phyloP scores from a whole-genome alignment of 352 stramenopile genomes.

The Sclerospora graminicola region DNA sequence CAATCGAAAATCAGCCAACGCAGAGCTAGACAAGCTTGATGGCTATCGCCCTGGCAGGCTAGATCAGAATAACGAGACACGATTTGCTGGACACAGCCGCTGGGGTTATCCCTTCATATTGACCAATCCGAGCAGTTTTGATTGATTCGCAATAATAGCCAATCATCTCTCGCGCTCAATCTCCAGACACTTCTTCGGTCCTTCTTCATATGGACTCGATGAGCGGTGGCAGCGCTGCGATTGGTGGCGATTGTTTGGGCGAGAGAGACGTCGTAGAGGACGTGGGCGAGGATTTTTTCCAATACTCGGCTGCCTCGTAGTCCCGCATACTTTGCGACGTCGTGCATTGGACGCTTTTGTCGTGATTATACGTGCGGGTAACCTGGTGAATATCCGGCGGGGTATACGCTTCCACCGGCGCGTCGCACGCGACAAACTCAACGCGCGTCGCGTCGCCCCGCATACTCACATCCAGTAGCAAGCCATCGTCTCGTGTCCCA shows the following conservation, averaged over 20 bases:
- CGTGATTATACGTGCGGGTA: conserved; percentile 65
- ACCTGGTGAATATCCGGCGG: conserved; percentile 67
- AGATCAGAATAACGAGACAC: too few species aligned
- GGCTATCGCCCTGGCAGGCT: too few species aligned
- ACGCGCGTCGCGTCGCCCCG: conserved; percentile 66
- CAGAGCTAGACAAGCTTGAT: too few species aligned
- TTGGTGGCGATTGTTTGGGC: conserved; percentile 13
- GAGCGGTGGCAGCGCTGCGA: conserved; percentile 11
- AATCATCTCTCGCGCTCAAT: neutral
- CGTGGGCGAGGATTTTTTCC: conserved; percentile 27
- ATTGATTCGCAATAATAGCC: too few species aligned
- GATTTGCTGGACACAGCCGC: too few species aligned
- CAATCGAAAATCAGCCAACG: too few species aligned
- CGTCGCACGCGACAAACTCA: conserved; percentile 65
- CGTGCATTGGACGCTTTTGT: conserved; percentile 48
- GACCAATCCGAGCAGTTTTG: too few species aligned
- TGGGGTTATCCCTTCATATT: too few species aligned
- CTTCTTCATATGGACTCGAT: conserved; percentile 7
- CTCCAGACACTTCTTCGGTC: neutral
- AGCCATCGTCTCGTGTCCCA: conserved; percentile 51
- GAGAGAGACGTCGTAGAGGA: conserved; percentile 15
- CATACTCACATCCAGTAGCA: conserved; percentile 81
- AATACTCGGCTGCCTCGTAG: conserved; percentile 45
- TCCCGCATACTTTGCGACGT: conserved; percentile 71
- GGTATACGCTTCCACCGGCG: conserved; percentile 21